Percentiles rank a stretch among this genome's conserved stretches.
phyloP scores from a whole-genome alignment of 148 eudicot species.

The Rhododendron molle region DNA sequence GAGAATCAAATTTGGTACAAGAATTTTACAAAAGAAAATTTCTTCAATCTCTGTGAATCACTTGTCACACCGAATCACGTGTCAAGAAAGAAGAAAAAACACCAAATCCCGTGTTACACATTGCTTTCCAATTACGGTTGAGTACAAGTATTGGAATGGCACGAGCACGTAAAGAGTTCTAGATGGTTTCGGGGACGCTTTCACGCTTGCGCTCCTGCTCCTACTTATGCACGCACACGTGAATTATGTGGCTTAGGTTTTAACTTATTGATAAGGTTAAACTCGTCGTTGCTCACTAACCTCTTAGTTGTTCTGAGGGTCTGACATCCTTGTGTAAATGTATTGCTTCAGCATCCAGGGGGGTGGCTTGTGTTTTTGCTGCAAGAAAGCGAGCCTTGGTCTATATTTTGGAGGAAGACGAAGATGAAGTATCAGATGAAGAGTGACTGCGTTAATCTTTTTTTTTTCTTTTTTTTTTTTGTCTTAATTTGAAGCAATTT shows the following conservation, averaged over 20 bases:
- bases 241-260: neutral
- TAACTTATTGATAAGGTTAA: neutral
- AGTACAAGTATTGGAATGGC: neutral
- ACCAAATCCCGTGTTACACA: neutral
- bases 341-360: conserved; percentile 74
- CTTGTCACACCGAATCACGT: neutral
- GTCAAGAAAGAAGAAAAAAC: neutral
- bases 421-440: conserved; percentile 80
- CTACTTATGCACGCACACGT: no score
- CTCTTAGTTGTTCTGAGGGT: neutral
- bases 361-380: conserved; percentile 90
- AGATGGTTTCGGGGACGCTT: neutral
- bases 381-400: conserved; percentile 94
- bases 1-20: neutral
- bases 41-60: neutral
- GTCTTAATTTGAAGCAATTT: neutral
- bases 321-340: conserved; percentile 1
- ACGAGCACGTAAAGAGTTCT: neutral
- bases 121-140: neutral
- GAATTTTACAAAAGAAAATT: neutral
- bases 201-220: neutral
- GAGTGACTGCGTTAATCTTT: conserved; percentile 35
- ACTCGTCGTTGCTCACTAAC: neutral
- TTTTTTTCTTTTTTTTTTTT: neutral
- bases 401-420: conserved; percentile 96